Base-by-base conservation (phyloP, 2,329 filamentous ascomycete genomes). In the Penicillium sp. region DNA sequence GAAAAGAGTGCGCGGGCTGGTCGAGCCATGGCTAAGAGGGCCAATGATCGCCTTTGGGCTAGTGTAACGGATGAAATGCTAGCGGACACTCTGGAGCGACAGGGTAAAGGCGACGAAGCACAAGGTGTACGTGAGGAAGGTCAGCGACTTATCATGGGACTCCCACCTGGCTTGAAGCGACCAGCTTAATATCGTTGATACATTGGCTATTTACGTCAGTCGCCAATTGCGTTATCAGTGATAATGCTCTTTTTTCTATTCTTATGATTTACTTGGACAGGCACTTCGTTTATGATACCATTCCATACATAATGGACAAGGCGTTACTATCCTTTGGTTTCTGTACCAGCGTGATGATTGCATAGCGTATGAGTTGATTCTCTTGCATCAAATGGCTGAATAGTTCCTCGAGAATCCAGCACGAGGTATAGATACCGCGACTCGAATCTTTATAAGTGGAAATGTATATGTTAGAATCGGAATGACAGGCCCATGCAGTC, bases 1-100 rank as follows among this genome's bases (percentile, higher is more conserved):
- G 81, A 90, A 57, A 92, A 92, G 75, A 90, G 88, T 68, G 88
- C 89, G 5, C 82, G 84, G 61, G 89, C 90, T 0, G 88, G 86
- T 24, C 82, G 83, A 24, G 83, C 82, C 43, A 87, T 90, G 76
- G 88, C 89, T 5, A 83, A 84, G 62, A 84, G 85, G 70, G 89
- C 86, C 63, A 87, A 88, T 22, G 90, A 90, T 68, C 78, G 86
- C 16, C 75, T 92, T 50, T 93, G 90, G 90, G 87, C 87, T 77
- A 92, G 89, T 67, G 91, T 96, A 8, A 89, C 90, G 1, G 87
- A 90, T 63, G 89, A 88, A 22, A 88, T 95, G 84, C 80, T 93
- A 48, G 87, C 87, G 1, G 86, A 91, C 66, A 90, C 87, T 22
- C 83, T 89, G 62, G 89, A 91, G 65, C 83, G 89, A 54, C 86